Base-by-base conservation (phyloP, 441 rosid species). In the Populus hybrid region DNA sequence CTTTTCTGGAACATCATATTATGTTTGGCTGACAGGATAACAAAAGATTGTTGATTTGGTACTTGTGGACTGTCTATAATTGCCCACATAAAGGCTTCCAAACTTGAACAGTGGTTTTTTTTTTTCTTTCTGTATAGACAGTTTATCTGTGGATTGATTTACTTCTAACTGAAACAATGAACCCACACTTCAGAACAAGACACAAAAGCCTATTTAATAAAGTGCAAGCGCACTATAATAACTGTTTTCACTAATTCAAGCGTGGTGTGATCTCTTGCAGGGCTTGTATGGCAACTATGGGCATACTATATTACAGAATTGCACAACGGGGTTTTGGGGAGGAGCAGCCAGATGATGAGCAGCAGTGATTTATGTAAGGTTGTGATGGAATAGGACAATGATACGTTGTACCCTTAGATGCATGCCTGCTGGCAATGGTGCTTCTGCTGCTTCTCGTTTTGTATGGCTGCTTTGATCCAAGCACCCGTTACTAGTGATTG, bases 241-340 rank as follows among this genome's bases (percentile, higher is more conserved):
- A 10, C 35, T 42, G 21, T 69, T 36, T 82, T 16, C 24, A 69
- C 70, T 81, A 69, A 80, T 30, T 7, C 35, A 14, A 64, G 19
- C 32, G 5, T 75, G 42, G 11, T 65, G 12, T 70, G 16, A 69
- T 71, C 66, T 67, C 79, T 19, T 78, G 84, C 96, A 95, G 98
- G 96, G 98, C 99, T 9, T 95, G 98, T 83, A 87, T 95, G 95
- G 95, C 98, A 19, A 95, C 98, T n/a, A 95, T 95, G 98, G 98
- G 91, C 74, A 87, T 95, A 76, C 89, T 95, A 72, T 95, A 95
- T 79, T 92, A 92, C 88, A 90, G 96, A 89, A 87, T 95, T 7
- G 91, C 99, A 3, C 98, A 91, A 73, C 88, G 92, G 36, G 97
- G 89, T 70, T 85, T 92, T 3, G 91, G 86, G 34, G 92, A 92